These are phyloP conservation scores for Boletus sensibilis DNA, from an alignment of 768 basidiomycete genomes.

Conservation along the genomic window DNA sequence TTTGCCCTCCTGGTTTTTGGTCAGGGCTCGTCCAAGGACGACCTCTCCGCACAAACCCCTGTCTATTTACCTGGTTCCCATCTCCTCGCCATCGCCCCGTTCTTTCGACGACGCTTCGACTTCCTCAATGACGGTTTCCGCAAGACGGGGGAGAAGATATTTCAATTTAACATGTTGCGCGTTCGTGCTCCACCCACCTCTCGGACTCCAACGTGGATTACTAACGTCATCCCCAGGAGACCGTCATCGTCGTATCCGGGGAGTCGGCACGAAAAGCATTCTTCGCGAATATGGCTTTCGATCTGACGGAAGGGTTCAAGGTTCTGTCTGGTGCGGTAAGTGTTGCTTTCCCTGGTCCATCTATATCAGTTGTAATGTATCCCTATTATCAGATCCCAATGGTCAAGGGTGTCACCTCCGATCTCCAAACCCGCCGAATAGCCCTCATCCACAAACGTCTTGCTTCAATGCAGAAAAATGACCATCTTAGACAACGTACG, in stretches of 20 bases:
- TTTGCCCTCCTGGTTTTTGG: constrained; percentile 41
- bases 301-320: constrained; percentile 78
- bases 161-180: constrained; percentile 66
- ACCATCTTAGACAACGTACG: constrained; percentile 60
- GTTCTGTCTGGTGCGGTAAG: constrained; percentile 75
- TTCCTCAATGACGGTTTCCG: constrained; percentile 73
- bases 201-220: constrained; percentile 11
- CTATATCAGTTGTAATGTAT: constrained; percentile 16
- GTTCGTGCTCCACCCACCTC: constrained; percentile 41
- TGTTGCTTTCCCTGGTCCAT: constrained; percentile 18
- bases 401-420: constrained; percentile 71
- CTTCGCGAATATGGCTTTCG: constrained; percentile 67
- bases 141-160: constrained; percentile 61
- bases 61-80: constrained; percentile 56
- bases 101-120: constrained; percentile 69
- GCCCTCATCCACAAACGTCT: constrained; percentile 72
- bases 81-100: constrained; percentile 59
- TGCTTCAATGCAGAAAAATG: constrained; percentile 58
- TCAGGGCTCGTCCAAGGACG: constrained; percentile 43
- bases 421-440: constrained; percentile 60
- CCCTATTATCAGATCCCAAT: constrained; percentile 64
- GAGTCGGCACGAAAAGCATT: constrained; percentile 67
- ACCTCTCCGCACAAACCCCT: constrained; percentile 43
- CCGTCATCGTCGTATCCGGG: constrained; percentile 74
- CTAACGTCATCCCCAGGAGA: constrained; percentile 47